Evolutionary conservation across 768 basidiomycete species (phyloP).

Genomic region (Termitomyces bulborhizus): DNA sequence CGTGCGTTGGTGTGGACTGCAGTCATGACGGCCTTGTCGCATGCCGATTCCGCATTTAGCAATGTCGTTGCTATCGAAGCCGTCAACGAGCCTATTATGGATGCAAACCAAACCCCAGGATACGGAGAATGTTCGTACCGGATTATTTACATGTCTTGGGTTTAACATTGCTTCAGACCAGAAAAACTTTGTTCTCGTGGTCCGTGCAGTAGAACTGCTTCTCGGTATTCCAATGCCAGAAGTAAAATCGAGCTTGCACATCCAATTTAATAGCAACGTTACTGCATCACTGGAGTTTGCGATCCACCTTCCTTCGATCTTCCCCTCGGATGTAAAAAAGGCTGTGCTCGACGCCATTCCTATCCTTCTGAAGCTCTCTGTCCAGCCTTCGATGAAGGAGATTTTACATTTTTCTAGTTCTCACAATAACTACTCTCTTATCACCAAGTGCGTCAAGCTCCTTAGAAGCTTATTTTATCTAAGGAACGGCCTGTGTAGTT

Average conservation of each 20-base stretch:
- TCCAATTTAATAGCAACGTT: slow-evolving; percentile 15
- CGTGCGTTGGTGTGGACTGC: slow-evolving; percentile 79
- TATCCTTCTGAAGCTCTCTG: slow-evolving; percentile 26
- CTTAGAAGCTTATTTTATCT: slow-evolving; percentile 5
- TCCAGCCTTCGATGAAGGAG: slow-evolving; percentile 18
- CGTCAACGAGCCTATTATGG: slow-evolving; percentile 73
- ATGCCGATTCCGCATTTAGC: slow-evolving; percentile 60
- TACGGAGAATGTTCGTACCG: slow-evolving; percentile 57
- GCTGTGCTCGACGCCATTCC: slow-evolving; percentile 31
- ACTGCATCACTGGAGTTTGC: slow-evolving; percentile 18
- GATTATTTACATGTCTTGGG: neutral
- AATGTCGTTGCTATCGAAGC: slow-evolving; percentile 70
- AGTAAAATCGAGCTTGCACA: neutral
- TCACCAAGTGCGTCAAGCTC: slow-evolving; percentile 30
- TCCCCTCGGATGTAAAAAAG: slow-evolving; percentile 20
- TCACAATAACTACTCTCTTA: slow-evolving; percentile 15
- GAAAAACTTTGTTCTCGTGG: slow-evolving; percentile 58
- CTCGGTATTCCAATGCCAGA: slow-evolving; percentile 46
- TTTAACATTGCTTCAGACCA: slow-evolving; percentile 40
- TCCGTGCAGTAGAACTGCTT: slow-evolving; percentile 57
- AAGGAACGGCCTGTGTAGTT: slow-evolving; percentile 33
- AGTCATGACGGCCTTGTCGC: slow-evolving; percentile 69
- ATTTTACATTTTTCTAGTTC: slow-evolving; percentile 11
- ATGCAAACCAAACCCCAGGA: slow-evolving; percentile 59
- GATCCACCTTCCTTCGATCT: slow-evolving; percentile 12